Evolutionary conservation across 1,139 yeast species (phyloP).

Genomic region (Magnusiomyces magnusii): DNA sequence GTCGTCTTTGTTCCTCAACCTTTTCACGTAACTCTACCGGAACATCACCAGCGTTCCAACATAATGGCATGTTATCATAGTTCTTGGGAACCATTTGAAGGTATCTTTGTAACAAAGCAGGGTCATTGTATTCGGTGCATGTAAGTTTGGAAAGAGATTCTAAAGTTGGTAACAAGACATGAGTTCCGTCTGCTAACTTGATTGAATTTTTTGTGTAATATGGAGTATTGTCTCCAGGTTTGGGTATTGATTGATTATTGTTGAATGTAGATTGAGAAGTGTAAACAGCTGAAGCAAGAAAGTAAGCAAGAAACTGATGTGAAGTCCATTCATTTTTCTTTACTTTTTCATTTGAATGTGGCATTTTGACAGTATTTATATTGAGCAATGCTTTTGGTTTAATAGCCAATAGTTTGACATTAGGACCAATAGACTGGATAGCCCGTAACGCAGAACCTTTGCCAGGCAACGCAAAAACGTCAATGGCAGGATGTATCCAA

Average conservation of each 20-base stretch:
- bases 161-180: neutral
- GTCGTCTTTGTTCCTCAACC: slow-evolving; percentile 7
- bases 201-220: neutral
- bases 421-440: neutral
- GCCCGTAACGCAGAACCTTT: slow-evolving; percentile 4
- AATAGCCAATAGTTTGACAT: neutral
- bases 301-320: slow-evolving; percentile 6
- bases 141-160: neutral
- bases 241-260: neutral
- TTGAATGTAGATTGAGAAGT: neutral
- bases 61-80: slow-evolving; percentile 12
- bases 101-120: neutral
- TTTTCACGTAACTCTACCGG: slow-evolving; percentile 1
- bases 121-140: neutral
- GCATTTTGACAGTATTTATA: neutral
- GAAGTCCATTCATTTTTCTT: neutral
- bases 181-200: neutral
- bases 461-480: neutral
- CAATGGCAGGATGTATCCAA: slow-evolving; percentile 8
- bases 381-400: slow-evolving; percentile 2
- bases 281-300: neutral
- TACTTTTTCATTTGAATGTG: neutral
- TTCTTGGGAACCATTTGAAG: slow-evolving; percentile 9
- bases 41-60: slow-evolving; percentile 4
- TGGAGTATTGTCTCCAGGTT: neutral